phyloP scores from a whole-genome alignment of 106 monocot species.

The Allium cepa region DNA sequence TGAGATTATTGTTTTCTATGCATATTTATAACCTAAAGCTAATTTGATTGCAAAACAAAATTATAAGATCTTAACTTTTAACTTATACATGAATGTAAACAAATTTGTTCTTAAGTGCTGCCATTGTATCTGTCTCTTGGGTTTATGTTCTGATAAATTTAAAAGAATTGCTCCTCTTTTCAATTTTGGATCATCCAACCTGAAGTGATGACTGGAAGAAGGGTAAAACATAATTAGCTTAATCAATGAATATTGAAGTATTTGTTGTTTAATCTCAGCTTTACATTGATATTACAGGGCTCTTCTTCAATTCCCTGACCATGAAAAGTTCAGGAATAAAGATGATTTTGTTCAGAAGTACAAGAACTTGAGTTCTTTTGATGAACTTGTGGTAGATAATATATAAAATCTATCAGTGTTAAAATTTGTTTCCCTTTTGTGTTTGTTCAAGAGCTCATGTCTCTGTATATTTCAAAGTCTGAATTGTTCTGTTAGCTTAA shows the following conservation, averaged over 20 bases:
- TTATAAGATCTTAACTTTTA: too few species aligned
- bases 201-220: too few species aligned
- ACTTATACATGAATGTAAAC: too few species aligned
- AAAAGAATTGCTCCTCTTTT: too few species aligned
- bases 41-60: too few species aligned
- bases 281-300: constrained; percentile 43
- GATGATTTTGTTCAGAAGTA: constrained; percentile 95
- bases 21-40: neutral
- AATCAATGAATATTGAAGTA: neutral
- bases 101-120: too few species aligned
- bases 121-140: too few species aligned
- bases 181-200: too few species aligned
- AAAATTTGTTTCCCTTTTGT: neutral
- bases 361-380: constrained; percentile 92
- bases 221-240: too few species aligned
- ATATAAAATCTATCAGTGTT: neutral
- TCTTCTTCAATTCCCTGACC: constrained; percentile 94
- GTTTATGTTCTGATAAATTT: too few species aligned
- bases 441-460: neutral
- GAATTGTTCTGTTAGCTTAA: constrained; percentile 55
- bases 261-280: neutral
- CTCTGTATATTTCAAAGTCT: neutral
- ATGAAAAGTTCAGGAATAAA: constrained; percentile 71
- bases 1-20: constrained; percentile 21
- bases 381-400: constrained; percentile 78